Conservation (phyloP, 169 alveolate species). For the Cryptosporidium parvum region DNA sequence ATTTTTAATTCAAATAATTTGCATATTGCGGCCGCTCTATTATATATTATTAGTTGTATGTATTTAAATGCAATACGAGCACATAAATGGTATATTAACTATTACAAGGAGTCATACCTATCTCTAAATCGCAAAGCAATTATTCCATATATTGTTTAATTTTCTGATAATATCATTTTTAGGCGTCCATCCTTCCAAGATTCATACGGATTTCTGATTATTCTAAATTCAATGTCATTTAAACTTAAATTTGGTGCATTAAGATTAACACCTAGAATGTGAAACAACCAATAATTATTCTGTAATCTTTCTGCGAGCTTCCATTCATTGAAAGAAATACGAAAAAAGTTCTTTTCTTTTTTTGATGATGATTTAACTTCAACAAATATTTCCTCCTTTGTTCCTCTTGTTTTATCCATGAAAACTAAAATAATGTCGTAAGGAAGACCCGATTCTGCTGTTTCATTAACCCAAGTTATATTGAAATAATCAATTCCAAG, state of each 20-base stretch:
- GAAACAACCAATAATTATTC: conserved; percentile 49
- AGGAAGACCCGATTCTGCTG: conserved; percentile 51
- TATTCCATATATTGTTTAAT: conserved; percentile 39
- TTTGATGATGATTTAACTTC: conserved; percentile 69
- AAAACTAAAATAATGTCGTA: conserved; percentile 22
- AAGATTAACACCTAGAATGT: conserved; percentile 18
- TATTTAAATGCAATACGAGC: conserved; percentile 57
- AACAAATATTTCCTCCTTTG: neutral
- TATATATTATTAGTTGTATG: conserved; percentile 48
- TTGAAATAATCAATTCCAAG: neutral
- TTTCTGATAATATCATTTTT: conserved; percentile 35
- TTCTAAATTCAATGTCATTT: conserved; percentile 8
- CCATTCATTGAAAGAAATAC: conserved; percentile 58
- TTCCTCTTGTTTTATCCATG: no score
- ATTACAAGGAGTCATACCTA: conserved; percentile 8
- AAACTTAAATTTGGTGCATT: neutral
- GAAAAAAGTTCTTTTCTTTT: conserved; percentile 26
- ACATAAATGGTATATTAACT: conserved; percentile 45
- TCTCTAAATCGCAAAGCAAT: conserved; percentile 39
- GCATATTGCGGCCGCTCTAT: conserved; percentile 14
- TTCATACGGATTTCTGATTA: conserved; percentile 43
- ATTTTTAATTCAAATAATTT: neutral
- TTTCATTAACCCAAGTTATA: conserved; percentile 53
- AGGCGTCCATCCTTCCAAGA: conserved; percentile 33
- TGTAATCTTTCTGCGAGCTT: conserved; percentile 11